Evolutionary conservation across 306 rosid species (phyloP).

Genomic region (Styphnolobium japonicum): DNA sequence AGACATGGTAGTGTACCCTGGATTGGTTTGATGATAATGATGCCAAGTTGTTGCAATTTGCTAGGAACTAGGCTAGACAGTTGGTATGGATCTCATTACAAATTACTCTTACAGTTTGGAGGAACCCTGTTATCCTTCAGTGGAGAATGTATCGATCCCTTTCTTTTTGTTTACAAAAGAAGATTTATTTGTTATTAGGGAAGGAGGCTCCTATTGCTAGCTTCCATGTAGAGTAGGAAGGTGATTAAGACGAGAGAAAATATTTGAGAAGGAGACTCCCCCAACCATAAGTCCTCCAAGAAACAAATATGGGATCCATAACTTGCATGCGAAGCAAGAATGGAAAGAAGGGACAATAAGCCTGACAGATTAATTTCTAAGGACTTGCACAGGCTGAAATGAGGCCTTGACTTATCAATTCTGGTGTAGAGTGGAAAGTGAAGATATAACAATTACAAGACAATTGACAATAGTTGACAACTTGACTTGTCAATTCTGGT

Average conservation of each 20-base stretch:
- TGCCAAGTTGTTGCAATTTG: neutral
- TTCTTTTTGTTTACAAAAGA: neutral
- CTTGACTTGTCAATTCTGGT: too few relatives aligned
- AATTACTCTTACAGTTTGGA: neutral
- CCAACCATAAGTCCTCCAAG: neutral
- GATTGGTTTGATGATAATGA: conserved; percentile 1
- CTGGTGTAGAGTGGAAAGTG: too few relatives aligned
- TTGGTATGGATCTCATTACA: neutral
- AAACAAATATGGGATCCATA: neutral
- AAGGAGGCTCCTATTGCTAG: conserved; percentile 5
- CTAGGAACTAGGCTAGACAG: conserved; percentile 3
- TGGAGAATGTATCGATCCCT: neutral
- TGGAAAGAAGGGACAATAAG: neutral
- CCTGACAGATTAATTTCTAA: neutral
- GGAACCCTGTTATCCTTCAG: neutral
- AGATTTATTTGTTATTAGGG: neutral
- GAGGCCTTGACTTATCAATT: too few relatives aligned
- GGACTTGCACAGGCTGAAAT: neutral
- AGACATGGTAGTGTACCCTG: neutral
- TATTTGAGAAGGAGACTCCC: neutral
- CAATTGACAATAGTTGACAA: neutral
- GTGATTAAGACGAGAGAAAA: neutral
- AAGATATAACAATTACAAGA: neutral
- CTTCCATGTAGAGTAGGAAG: neutral
- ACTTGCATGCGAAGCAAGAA: neutral